Percentiles rank a stretch among this genome's conserved stretches.
Evolutionary conservation across 495 filamentous ascomycete genomes (phyloP).

Genomic region (Saxophila tyrrhenica): DNA sequence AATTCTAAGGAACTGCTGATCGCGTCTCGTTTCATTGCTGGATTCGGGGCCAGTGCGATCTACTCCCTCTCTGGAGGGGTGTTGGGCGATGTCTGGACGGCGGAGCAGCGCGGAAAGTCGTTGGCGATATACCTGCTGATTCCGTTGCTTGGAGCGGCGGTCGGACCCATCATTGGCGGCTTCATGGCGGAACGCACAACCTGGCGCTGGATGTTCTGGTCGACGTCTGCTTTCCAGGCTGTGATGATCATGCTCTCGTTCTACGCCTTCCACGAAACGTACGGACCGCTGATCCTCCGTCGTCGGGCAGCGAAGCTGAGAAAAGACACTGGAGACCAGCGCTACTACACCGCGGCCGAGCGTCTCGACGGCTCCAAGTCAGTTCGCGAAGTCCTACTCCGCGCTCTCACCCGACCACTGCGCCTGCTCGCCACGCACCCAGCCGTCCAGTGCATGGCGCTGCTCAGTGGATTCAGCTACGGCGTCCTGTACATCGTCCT

Average conservation of each 20-base stretch:
- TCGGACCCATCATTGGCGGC: conserved; percentile 17
- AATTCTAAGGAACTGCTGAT: conserved; percentile 28
- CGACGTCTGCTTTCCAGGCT: conserved; percentile 15
- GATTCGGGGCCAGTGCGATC: conserved; percentile 22
- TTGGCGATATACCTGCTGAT: conserved; percentile 8
- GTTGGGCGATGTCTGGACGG: conserved; percentile 20
- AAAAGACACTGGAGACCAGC: conserved; percentile 3
- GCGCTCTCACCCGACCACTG: conserved; percentile 4
- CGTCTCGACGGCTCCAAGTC: background rate
- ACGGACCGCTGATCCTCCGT: conserved; percentile 4
- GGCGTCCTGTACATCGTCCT: conserved; percentile 16
- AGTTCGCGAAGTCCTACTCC: background rate
- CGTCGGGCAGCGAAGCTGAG: conserved; percentile 2
- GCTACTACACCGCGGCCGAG: conserved; percentile 7
- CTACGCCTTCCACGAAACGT: conserved; percentile 8
- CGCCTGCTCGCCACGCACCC: conserved; percentile 8
- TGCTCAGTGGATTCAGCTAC: conserved; percentile 5
- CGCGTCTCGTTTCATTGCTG: conserved; percentile 27
- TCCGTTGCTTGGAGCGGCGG: conserved; percentile 7
- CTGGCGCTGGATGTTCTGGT: conserved; percentile 25
- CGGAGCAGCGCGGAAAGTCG: conserved; percentile 17
- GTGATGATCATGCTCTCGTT: conserved; percentile 2
- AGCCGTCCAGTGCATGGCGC: conserved; percentile 9
- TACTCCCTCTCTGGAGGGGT: conserved; percentile 15
- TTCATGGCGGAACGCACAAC: conserved; percentile 17